Percentiles rank a stretch among this genome's conserved stretches.
These are phyloP conservation scores for Aspergillus sp. DNA, from an alignment of 2,329 filamentous ascomycete species.

Conservation along the genomic window DNA sequence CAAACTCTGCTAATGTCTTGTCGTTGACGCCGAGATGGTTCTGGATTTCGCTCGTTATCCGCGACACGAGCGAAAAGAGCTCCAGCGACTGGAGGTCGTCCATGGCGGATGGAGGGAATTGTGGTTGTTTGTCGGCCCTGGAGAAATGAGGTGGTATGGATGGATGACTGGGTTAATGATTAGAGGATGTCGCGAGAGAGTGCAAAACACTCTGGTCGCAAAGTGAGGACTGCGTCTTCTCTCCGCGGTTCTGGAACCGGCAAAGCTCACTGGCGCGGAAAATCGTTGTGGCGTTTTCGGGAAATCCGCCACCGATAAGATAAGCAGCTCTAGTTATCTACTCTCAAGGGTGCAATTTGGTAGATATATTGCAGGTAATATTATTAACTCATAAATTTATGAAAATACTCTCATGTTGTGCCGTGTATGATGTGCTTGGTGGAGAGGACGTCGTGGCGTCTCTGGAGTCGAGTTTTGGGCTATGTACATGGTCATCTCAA, in stretches of 20 bases:
- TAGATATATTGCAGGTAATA: no score
- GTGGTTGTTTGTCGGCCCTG: background rate
- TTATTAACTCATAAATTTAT: no score
- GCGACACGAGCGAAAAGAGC: constrained; percentile 88
- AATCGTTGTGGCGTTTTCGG: constrained; percentile 37
- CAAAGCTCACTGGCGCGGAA: constrained; percentile 33
- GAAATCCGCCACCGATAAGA: constrained; percentile 37
- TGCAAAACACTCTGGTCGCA: constrained; percentile 24
- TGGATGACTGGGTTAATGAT: background rate
- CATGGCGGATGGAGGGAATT: constrained; percentile 55
- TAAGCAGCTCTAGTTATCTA: constrained; percentile 19
- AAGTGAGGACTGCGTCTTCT: constrained; percentile 8
- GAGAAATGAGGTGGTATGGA: background rate
- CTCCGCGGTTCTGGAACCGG: background rate
- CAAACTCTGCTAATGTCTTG: constrained; percentile 93
- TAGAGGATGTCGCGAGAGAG: constrained; percentile 15
- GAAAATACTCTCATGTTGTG: no score
- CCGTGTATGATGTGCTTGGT: no score
- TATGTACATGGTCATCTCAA: no score
- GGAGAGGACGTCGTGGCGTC: no score
- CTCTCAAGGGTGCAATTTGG: background rate
- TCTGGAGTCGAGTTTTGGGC: no score
- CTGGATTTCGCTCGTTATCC: constrained; percentile 89
- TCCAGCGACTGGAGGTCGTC: constrained; percentile 91
- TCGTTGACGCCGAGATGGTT: constrained; percentile 92